phyloP scores from a whole-genome alignment of 768 basidiomycete species.

The Suillus americanus region DNA sequence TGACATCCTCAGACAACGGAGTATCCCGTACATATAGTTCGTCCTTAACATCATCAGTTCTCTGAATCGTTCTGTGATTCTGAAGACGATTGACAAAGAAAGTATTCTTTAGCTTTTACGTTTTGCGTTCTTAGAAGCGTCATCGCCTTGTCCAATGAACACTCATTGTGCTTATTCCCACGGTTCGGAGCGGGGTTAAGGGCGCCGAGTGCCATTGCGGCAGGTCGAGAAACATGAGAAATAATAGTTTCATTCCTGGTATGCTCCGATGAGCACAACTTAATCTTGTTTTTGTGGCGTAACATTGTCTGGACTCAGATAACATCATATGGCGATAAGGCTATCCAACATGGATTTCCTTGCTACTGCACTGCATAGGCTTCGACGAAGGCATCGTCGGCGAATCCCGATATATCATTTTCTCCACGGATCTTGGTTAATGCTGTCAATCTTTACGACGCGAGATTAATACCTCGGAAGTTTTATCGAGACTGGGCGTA shows the following conservation, averaged over 20 bases:
- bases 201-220: background rate
- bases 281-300: constrained; percentile 5
- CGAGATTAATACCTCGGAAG: background rate
- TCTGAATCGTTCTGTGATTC: background rate
- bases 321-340: background rate
- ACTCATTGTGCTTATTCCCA: background rate
- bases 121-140: constrained; percentile 5
- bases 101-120: constrained; percentile 6
- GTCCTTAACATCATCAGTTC: background rate
- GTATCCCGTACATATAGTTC: background rate
- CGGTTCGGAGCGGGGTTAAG: constrained; percentile 3
- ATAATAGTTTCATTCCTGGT: background rate
- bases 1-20: background rate
- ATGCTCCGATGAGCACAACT: background rate
- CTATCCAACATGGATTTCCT: background rate
- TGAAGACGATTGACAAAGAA: background rate
- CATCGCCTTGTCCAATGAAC: background rate
- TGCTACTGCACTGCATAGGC: background rate
- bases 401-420: background rate
- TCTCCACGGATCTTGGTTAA: background rate
- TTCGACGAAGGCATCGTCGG: background rate
- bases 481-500: background rate
- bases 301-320: background rate
- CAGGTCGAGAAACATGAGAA: background rate
- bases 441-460: background rate